Evolutionary conservation across 352 stramenopile genomes (phyloP).

Genomic region (Phytophthora meadii): DNA sequence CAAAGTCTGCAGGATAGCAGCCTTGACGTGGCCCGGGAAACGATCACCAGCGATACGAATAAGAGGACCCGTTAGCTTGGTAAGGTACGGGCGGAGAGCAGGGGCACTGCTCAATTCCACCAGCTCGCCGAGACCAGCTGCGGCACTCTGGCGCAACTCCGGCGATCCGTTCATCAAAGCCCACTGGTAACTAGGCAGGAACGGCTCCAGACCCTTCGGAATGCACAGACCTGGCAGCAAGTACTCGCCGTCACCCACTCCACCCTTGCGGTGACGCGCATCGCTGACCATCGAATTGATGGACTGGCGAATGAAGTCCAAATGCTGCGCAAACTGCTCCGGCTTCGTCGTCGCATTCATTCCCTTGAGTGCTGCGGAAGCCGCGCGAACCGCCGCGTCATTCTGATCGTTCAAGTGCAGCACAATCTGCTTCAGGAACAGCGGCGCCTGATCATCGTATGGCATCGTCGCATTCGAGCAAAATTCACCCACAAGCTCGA

Average conservation of each 20-base stretch:
- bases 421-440: constrained; percentile 97
- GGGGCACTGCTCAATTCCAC: constrained; percentile 92
- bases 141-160: constrained; percentile 91
- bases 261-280: constrained; percentile 94
- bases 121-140: constrained; percentile 96
- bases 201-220: constrained; percentile 94
- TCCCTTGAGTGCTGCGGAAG: constrained; percentile 89
- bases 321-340: constrained; percentile 94
- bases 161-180: constrained; percentile 96
- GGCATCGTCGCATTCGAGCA: constrained; percentile 84
- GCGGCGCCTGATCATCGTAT: constrained; percentile 94
- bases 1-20: constrained; percentile 97
- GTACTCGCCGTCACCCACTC: constrained; percentile 80
- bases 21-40: constrained; percentile 98
- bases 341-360: constrained; percentile 93
- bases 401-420: constrained; percentile 96
- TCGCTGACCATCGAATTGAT: constrained; percentile 98
- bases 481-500: constrained; percentile 92
- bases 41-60: constrained; percentile 99
- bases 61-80: constrained; percentile 97
- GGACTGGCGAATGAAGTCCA: constrained; percentile 97
- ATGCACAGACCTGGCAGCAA: constrained; percentile 83
- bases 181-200: constrained; percentile 98
- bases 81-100: constrained; percentile 95
- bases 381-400: constrained; percentile 87